Evolutionary conservation across 2,329 filamentous ascomycete genomes (phyloP), one percentile per base, ranked within the genome.

Genomic region (Colletotrichum eleusines): DNA sequence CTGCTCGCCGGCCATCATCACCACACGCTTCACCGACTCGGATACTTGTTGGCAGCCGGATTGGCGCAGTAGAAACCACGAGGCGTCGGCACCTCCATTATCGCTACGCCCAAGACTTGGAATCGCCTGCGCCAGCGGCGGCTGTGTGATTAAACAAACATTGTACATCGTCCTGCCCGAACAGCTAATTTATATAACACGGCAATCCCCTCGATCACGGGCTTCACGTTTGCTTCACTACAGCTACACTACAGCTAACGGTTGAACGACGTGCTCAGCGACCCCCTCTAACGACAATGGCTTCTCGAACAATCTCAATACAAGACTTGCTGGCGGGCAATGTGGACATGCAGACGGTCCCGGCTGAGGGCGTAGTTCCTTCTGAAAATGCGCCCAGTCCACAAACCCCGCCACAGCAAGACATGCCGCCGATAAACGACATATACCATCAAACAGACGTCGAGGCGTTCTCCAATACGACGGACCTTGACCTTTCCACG

Each of bases 271-370:
- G 44, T 59, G 46, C 55, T 66, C 26, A 46, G 46, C 6, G 20
- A 60, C 44, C 44, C 35, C 46, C 38, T 16, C 14, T 28, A 31
- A 53, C 42, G 23, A 28, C 18, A 66, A 66, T 66, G 14, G 8
- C 44, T 60, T 53, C 46, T 66, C 6, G 12, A 35, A n/a, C n/a
- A n/a, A 66, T 42, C 31, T 66, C 20, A 16, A 66, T 66, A 51
- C 18, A 18, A 33, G 60, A 1, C 7, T 66, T 6, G 18, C 12
- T 20, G 12, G 35, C n/a, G n/a, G n/a, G n/a, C n/a, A 12, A 42
- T 53, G 2, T 14, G 18, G 63, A 5, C 33, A 35, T 18, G 44
- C 33, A 28, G 2, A 50, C 23, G 33, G 31, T 42, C n/a, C 9
- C 5, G 20, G 20, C 28, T 18, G 26, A 66, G 63, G 14, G 7